Conservation (phyloP, 2,329 filamentous ascomycete genomes). For the Xylaria polymorpha region DNA sequence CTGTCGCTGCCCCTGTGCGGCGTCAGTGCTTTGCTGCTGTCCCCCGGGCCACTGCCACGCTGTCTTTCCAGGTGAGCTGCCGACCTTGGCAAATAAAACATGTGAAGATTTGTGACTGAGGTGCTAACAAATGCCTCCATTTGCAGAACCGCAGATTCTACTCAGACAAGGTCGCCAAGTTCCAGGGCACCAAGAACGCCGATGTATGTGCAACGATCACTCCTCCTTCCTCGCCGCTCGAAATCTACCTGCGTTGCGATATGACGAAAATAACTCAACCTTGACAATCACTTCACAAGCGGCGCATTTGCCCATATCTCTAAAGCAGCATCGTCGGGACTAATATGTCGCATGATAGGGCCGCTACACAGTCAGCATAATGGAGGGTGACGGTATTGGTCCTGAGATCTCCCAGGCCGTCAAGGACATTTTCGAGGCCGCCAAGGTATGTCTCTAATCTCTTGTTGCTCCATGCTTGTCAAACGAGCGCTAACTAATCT, state of each 20-base stretch:
- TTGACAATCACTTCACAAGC: constrained; percentile 39
- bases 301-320: constrained; percentile 31
- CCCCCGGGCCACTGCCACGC: constrained; percentile 64
- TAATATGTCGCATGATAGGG: constrained; percentile 66
- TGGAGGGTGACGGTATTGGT: constrained; percentile 98
- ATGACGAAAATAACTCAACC: constrained; percentile 57
- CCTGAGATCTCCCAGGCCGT: constrained; percentile 98
- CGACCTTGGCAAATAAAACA: neutral
- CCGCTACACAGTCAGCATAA: constrained; percentile 94
- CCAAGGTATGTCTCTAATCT: constrained; percentile 73
- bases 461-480: neutral
- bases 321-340: constrained; percentile 32
- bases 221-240: constrained; percentile 19
- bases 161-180: constrained; percentile 82
- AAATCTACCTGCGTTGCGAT: constrained; percentile 38
- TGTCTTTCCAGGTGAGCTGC: constrained; percentile 67
- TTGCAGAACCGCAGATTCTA: constrained; percentile 69
- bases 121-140: constrained; percentile 45
- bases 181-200: constrained; percentile 88
- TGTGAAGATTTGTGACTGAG: constrained; percentile 20
- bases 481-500: constrained; percentile 18
- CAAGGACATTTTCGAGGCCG: constrained; percentile 98
- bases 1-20: constrained; percentile 79
- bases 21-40: constrained; percentile 81
- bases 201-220: constrained; percentile 70